These are phyloP conservation scores for barley (Hordeum vulgare) DNA, from an alignment of 176 grass and related monocot genomes.

Conservation along the genomic window DNA sequence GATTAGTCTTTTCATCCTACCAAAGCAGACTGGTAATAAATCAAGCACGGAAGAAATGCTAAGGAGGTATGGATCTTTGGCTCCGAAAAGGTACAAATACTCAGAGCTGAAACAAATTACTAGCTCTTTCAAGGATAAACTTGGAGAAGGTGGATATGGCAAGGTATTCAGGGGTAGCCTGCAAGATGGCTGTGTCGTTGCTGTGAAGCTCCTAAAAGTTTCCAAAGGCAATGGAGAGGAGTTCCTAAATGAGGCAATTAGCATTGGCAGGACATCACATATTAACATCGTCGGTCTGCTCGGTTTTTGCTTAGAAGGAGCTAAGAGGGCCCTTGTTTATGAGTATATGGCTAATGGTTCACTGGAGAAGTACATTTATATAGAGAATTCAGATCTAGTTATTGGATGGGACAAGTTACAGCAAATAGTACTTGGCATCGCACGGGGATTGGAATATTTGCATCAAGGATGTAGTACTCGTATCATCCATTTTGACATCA, in stretches of 20 bases:
- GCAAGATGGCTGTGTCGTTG: slow-evolving; percentile 27
- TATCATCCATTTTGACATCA: slow-evolving; percentile 85
- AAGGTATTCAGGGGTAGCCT: slow-evolving; percentile 35
- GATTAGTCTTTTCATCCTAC: not conserved
- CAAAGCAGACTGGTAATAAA: not conserved
- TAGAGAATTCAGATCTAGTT: not conserved
- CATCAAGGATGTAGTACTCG: slow-evolving; percentile 40
- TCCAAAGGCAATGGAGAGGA: slow-evolving; percentile 29
- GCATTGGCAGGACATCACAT: slow-evolving; percentile 49
- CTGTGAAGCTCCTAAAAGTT: slow-evolving; percentile 43
- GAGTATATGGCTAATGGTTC: slow-evolving; percentile 67
- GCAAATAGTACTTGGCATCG: slow-evolving; percentile 50
- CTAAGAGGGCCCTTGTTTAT: slow-evolving; percentile 48
- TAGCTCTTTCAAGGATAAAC: slow-evolving; percentile 29
- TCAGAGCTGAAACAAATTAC: slow-evolving; percentile 53
- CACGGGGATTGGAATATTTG: slow-evolving; percentile 56
- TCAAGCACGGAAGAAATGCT: slow-evolving; percentile 35
- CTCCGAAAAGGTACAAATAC: slow-evolving; percentile 42
- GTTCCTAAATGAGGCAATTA: slow-evolving; percentile 37
- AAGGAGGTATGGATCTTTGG: slow-evolving; percentile 21
- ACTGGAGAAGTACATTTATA: slow-evolving; percentile 56
- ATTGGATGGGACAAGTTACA: slow-evolving; percentile 43
- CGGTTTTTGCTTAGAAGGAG: slow-evolving; percentile 43
- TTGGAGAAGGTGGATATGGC: slow-evolving; percentile 59
- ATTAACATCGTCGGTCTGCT: slow-evolving; percentile 44